A percentile compares a stretch with the other conserved stretches of the same genome.
Conservation (phyloP, 106 monocot species). For the Cymbidium sinense region DNA sequence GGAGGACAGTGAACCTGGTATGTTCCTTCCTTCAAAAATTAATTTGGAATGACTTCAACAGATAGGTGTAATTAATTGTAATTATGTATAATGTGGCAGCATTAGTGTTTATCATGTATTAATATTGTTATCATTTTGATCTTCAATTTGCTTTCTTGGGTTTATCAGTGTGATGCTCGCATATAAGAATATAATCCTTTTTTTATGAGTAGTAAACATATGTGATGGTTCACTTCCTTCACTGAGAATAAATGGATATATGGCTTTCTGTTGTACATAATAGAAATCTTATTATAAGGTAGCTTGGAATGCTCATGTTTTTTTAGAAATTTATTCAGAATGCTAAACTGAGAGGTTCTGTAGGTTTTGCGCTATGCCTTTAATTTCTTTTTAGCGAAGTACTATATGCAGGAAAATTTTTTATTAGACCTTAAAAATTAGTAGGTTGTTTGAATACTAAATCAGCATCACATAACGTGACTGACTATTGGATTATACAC, state of each 20-base stretch:
- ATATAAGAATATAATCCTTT: background rate
- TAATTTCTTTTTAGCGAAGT: no score
- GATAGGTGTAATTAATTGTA: constrained; percentile 28
- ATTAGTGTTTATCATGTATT: constrained; percentile 14
- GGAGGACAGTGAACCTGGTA: constrained; percentile 28
- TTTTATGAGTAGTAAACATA: background rate
- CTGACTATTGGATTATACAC: no score
- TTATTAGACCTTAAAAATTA: no score
- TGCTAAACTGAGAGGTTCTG: no score
- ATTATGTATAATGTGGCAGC: constrained; percentile 13
- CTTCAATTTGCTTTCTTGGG: constrained; percentile 1
- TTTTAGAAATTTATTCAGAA: no score
- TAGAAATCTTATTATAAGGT: no score
- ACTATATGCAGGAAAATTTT: no score
- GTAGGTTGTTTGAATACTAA: no score
- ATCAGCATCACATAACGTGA: no score
- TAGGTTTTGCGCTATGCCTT: no score
- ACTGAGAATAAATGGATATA: background rate
- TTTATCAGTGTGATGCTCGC: background rate
- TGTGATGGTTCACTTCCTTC: background rate
- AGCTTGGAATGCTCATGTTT: no score
- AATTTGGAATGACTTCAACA: constrained; percentile 30
- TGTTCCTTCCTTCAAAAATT: constrained; percentile 52
- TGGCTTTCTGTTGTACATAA: background rate
- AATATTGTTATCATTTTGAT: constrained; percentile 20